Evolutionary conservation across 1,284 basidiomycete genomes (phyloP).

Genomic region (Ceratobasidium sp.): DNA sequence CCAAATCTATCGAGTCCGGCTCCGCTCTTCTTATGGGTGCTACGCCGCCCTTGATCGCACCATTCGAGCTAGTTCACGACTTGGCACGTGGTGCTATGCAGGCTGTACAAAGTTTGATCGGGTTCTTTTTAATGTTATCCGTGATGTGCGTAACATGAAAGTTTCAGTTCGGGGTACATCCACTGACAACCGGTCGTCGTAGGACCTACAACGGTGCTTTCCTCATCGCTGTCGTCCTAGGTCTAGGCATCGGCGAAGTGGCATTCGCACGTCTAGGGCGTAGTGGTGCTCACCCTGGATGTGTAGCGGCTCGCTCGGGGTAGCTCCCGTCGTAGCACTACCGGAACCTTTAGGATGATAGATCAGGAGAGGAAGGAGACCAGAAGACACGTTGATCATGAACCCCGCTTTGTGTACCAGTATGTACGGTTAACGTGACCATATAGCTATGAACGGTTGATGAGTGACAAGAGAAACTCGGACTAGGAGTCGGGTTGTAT

Average conservation of each 20-base stretch:
- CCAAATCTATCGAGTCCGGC: constrained; percentile 37
- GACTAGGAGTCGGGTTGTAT: too few relatives aligned
- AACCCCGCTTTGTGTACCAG: neutral
- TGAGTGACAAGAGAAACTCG: too few relatives aligned
- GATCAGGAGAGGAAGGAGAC: neutral
- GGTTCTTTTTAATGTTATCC: constrained; percentile 76
- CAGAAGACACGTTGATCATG: neutral
- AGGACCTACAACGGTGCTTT: constrained; percentile 83
- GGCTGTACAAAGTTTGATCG: constrained; percentile 69
- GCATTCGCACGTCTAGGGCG: constrained; percentile 66
- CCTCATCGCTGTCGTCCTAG: constrained; percentile 73
- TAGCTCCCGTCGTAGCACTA: neutral
- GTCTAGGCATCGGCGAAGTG: constrained; percentile 75
- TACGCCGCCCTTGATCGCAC: constrained; percentile 55
- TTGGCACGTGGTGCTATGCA: constrained; percentile 72
- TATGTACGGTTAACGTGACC: neutral
- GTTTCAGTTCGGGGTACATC: constrained; percentile 9
- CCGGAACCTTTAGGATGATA: neutral
- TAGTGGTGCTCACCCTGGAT: constrained; percentile 38
- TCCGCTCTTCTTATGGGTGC: neutral
- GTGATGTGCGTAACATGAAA: constrained; percentile 70
- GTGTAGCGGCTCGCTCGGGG: constrained; percentile 31
- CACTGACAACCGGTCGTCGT: constrained; percentile 10
- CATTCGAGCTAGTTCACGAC: constrained; percentile 74
- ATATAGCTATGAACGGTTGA: neutral